Base-by-base conservation (phyloP, 305 asterid species). In the Fraxinus angustifolia region DNA sequence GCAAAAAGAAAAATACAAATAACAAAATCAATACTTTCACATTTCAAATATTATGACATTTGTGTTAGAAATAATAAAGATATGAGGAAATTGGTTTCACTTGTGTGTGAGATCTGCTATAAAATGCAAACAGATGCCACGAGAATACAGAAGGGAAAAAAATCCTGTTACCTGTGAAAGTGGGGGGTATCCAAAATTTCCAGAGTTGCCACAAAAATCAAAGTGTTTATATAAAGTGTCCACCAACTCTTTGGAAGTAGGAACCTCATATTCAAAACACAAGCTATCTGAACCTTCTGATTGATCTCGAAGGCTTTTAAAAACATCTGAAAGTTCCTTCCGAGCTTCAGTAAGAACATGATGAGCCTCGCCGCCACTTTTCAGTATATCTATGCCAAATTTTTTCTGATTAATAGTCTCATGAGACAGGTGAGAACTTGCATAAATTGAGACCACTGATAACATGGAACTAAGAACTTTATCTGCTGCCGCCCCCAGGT, bases 221-320 rank as follows among this genome's bases (percentile, higher is more conserved):
- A 88, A 88, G 83, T 77, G 86, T 16, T 80, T 83, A 79, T 78
- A 83, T 83, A 96, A 82, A 79, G 84, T 78, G 82, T 94, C 93
- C 88, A 87, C 88, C 91, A 96, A 85, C 81, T 90, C 92, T 87
- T 89, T 90, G 70, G 99, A 89, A 85, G 93, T 83, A 80, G 91
- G 90, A 79, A 65, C 85, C 85, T 87, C 94, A 56, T 86, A 84
- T 78, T 90, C 97, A 85, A 86, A 82, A 87, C 76, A 82, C 83
- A 85, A 82, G 83, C 85, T 84, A 67, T 91, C 95, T 45, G 79
- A 82, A 79, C 85, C 81, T 58, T 85, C 88, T 75, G 88, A 75
- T 75, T 86, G 91, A 79, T 79, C 84, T 80, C 80, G 90, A 80
- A 89, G 87, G 85, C 72, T 71, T 72, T 76, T 86, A 87, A 84